These are phyloP conservation scores for Sporothrix variecibatus DNA, from an alignment of 2,329 filamentous ascomycete species.

Conservation along the genomic window DNA sequence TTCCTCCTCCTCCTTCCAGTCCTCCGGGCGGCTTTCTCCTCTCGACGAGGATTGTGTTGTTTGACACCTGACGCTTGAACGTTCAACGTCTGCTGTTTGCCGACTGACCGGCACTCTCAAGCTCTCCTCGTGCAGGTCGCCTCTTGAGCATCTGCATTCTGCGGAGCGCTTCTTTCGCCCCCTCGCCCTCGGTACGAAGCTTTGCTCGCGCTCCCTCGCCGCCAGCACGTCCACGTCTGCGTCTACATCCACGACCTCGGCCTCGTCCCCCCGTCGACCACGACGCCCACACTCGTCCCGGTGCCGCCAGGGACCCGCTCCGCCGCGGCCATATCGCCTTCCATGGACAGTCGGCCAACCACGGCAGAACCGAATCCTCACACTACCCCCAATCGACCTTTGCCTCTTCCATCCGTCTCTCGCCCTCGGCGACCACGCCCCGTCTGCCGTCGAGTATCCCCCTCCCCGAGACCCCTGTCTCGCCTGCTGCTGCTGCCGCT, in stretches of 20 bases:
- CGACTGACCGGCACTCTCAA: not conserved
- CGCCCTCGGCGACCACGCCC: slow-evolving; percentile 34
- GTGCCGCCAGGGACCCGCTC: slow-evolving; percentile 24
- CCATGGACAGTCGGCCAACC: slow-evolving; percentile 54
- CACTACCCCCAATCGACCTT: slow-evolving; percentile 45
- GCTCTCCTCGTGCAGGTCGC: not conserved
- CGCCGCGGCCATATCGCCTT: slow-evolving; percentile 36
- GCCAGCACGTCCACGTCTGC: not conserved
- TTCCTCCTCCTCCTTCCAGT: not conserved
- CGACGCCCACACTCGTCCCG: slow-evolving; percentile 14
- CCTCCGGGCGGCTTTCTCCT: not conserved
- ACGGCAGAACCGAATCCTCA: slow-evolving; percentile 50
- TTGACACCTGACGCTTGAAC: not conserved
- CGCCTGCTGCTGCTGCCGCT: slow-evolving; percentile 29
- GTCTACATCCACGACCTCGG: not conserved
- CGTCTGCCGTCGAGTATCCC: slow-evolving; percentile 29
- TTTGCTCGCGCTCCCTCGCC: too few species aligned
- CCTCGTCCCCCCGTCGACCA: not conserved
- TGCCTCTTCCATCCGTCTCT: slow-evolving; percentile 38
- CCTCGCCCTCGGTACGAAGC: not conserved
- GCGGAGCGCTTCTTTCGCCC: not conserved
- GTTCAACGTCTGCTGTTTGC: not conserved
- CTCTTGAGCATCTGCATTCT: slow-evolving; percentile 4
- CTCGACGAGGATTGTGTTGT: not conserved
- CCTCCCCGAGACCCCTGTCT: slow-evolving; percentile 33